Evolutionary conservation across 306 rosid genomes (phyloP).

Genomic region (Acacia acuminata): DNA sequence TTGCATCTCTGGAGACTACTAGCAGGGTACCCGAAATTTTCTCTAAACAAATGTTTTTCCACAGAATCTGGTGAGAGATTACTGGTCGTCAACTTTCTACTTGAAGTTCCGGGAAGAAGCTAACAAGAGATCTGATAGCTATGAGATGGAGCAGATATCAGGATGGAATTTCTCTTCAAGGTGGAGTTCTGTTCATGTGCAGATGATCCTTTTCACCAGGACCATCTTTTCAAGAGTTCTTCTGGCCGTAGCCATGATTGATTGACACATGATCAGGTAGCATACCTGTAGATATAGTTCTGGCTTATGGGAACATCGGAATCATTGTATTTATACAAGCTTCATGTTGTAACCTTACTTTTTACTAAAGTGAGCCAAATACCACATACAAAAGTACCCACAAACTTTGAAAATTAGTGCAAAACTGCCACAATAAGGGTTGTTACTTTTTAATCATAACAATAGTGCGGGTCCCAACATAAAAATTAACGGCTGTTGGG

Average conservation of each 20-base stretch:
- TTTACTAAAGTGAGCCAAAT: too few species aligned
- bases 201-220: conserved; percentile 83
- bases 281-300: neutral
- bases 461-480: too few species aligned
- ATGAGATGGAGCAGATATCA: conserved; percentile 63
- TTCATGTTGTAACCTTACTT: neutral
- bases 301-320: neutral
- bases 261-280: conserved; percentile 31
- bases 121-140: conserved; percentile 55
- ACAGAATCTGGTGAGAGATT: conserved; percentile 82
- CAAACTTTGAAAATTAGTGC: too few species aligned
- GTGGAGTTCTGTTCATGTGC: conserved; percentile 73
- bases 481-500: too few species aligned
- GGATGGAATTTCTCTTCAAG: conserved; percentile 84
- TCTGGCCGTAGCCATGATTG: conserved; percentile 42
- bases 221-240: conserved; percentile 50
- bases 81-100: conserved; percentile 92
- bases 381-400: too few species aligned
- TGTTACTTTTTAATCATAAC: too few species aligned
- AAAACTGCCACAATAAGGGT: too few species aligned
- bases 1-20: neutral
- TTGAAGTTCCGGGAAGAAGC: conserved; percentile 77
- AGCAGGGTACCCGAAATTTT: neutral
- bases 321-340: conserved; percentile 7
- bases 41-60: conserved; percentile 21